A percentile compares a stretch with the other conserved stretches of the same genome.
Conservation (phyloP, 164 flowering plant species). For the Litsea cubeba region DNA sequence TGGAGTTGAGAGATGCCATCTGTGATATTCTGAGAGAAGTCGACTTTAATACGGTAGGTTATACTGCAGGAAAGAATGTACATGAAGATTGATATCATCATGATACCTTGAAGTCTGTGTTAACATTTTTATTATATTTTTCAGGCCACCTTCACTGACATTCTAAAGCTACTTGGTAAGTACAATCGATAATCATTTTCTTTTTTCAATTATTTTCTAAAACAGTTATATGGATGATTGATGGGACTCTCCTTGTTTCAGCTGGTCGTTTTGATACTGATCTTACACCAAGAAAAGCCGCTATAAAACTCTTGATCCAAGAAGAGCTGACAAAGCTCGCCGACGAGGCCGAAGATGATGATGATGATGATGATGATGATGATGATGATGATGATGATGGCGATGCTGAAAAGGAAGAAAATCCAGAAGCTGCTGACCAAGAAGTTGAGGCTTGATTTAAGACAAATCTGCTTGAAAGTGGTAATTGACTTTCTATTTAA, state of each 20-base stretch:
- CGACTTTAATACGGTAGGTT: constrained; percentile 82
- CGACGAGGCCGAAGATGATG: constrained; percentile 67
- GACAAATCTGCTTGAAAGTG: constrained; percentile 14
- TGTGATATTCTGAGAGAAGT: constrained; percentile 86
- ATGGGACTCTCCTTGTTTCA: constrained; percentile 24
- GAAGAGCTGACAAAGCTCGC: constrained; percentile 87
- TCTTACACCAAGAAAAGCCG: constrained; percentile 58
- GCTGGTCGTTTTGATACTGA: constrained; percentile 47
- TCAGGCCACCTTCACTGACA: constrained; percentile 53
- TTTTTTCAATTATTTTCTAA: not conserved
- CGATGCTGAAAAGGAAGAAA: constrained; percentile 19
- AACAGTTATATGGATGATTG: no score
- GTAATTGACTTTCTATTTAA: constrained; percentile 2
- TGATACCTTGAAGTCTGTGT: not conserved
- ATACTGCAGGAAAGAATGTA: not conserved
- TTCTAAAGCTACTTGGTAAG: constrained; percentile 43
- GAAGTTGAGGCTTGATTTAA: constrained; percentile 20
- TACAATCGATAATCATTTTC: not conserved
- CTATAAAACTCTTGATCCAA: constrained; percentile 74
- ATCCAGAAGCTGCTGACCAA: constrained; percentile 20
- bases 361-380: no score
- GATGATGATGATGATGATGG: constrained; percentile 23
- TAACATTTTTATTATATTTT: not conserved
- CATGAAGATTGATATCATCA: not conserved
- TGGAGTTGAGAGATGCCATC: constrained; percentile 54